Evolutionary conservation across 768 basidiomycete species (phyloP), one percentile per base, ranked within the genome.

Genomic region (Xerocomellus dryophilus): DNA sequence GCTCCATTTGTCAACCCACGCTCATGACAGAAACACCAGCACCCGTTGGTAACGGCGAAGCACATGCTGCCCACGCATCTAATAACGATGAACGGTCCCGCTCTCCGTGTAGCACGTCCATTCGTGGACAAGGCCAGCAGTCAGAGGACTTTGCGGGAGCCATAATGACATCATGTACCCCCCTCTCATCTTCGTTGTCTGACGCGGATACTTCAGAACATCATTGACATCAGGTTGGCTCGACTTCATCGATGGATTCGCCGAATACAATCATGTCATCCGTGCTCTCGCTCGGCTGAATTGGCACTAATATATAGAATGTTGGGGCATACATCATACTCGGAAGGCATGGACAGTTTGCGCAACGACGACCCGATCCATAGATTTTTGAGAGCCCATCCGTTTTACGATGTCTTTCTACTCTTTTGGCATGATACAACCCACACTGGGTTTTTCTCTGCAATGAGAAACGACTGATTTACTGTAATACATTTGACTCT

Each of bases 161-260:
- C 41, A 54, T 54, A 21, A 58, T 50, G 48, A 61, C 60, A 58
- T 55, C 58, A 61, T 52, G 54, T 57, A 60, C 56, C 32, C 41
- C 58, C 47, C 63, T 67, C 29, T 57, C 67, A 55, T 51, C 69
- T 46, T 71, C 68, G 27, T 54, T 64, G 41, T 64, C 61, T 42
- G 64, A 63, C 52, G 47, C 54, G 45, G 57, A 66, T 56, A 52
- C 54, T 53, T 51, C 60, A 61, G 61, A 56, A 49, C 59, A 56
- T 31, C 51, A 47, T 43, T 65, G 70, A 52, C 81, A 78, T 61
- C 76, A 75, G 51, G 66, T 71, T 43, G 66, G 79, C 36, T 74
- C 74, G 38, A 79, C 80, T 47, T 76, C 78, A 27, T 75, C 75
- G 5, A 78, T 48, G 50, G 57, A 59, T 50, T 47, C 43, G 25